Conservation (phyloP, 2,329 filamentous ascomycete species). For the Claviceps pazoutovae region DNA sequence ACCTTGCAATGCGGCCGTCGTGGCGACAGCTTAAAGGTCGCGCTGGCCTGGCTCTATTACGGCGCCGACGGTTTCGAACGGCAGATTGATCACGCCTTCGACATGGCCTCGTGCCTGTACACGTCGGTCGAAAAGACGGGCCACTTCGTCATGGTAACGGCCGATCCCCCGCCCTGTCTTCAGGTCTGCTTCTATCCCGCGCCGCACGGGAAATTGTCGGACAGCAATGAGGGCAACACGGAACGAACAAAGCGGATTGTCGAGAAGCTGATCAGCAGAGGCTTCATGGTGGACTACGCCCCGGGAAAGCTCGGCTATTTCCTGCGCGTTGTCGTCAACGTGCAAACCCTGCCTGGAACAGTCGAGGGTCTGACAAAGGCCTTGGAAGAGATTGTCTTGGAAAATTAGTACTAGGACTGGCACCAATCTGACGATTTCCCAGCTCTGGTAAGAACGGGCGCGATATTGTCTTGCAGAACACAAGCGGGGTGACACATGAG, state of each 20-base stretch:
- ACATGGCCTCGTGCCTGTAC: slow-evolving; percentile 55
- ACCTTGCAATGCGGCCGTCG: slow-evolving; percentile 86
- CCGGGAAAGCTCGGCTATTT: slow-evolving; percentile 41
- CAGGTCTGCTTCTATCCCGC: slow-evolving; percentile 93
- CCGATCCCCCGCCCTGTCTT: slow-evolving; percentile 70
- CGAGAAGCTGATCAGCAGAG: slow-evolving; percentile 30
- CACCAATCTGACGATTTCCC: too few species aligned
- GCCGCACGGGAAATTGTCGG: slow-evolving; percentile 33
- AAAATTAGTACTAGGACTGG: slow-evolving; percentile 1
- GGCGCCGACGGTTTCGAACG: slow-evolving; percentile 58
- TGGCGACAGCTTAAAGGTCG: slow-evolving; percentile 76
- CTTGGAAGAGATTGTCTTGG: slow-evolving; percentile 31
- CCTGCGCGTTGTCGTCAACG: slow-evolving; percentile 46
- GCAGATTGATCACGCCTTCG: slow-evolving; percentile 61
- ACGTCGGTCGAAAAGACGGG: slow-evolving; percentile 36
- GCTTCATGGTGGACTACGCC: slow-evolving; percentile 50
- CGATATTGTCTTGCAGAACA: too few species aligned
- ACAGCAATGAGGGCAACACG: slow-evolving; percentile 32
- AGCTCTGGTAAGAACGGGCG: too few species aligned
- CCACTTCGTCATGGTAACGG: slow-evolving; percentile 58
- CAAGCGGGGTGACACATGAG: too few species aligned
- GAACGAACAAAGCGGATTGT: slow-evolving; percentile 34
- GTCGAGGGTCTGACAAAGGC: slow-evolving; percentile 40
- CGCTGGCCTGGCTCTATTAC: slow-evolving; percentile 81
- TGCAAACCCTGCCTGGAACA: slow-evolving; percentile 37